Base-by-base conservation (phyloP, 2,329 filamentous ascomycete species). In the Exserohilum rostratum region DNA sequence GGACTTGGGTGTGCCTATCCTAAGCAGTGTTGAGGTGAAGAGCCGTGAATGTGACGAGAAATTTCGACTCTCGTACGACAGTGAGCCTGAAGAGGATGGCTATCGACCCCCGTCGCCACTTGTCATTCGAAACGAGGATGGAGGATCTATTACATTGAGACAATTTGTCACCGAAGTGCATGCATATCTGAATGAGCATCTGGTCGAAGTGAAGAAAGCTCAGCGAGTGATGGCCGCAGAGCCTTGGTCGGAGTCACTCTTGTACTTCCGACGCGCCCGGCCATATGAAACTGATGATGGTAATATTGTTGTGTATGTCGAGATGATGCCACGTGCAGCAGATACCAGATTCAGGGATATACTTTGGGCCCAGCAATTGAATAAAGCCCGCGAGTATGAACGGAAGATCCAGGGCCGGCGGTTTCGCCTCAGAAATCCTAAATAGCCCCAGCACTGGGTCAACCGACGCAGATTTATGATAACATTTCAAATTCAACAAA, bases 161-260 rank as follows among this genome's bases (percentile, higher is more conserved):
- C 54, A 60, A 22, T 60, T 58, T n/a, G 52, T 62, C 25, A 51
- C 50, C 5, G n/a, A 44, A 12, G 33, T 31, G 5, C 50, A 53
- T 10, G 38, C 44, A n/a, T 53, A 49, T 13, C 7, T 44, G 4
- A 45, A 49, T 12, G 13, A 20, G 10, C 29, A 48, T 7, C 15
- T 38, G 15, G 39, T 22, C 3, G n/a, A 37, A 3, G 2, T 53
- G 11, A 49, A 39, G 15, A 6, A 29, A 15, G 30, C 37, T 18
- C 11, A 37, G 22, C 13, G 27, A 18, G 9, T 20, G 7, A 7
- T 25, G 5, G 17, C 10, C 5, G 12, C 37, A 39, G 6, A 5
- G 18, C 37, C 37, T 13, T 20, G 15, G 10, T 18, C 17, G 2
- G 15, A 25, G 18, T 13, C 18, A 13, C n/a, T 11, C 6, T 39